Percentiles rank a stretch among this genome's conserved stretches.
phyloP scores from a whole-genome alignment of 73 alveolate genomes.

The Diophrys appendiculata region DNA sequence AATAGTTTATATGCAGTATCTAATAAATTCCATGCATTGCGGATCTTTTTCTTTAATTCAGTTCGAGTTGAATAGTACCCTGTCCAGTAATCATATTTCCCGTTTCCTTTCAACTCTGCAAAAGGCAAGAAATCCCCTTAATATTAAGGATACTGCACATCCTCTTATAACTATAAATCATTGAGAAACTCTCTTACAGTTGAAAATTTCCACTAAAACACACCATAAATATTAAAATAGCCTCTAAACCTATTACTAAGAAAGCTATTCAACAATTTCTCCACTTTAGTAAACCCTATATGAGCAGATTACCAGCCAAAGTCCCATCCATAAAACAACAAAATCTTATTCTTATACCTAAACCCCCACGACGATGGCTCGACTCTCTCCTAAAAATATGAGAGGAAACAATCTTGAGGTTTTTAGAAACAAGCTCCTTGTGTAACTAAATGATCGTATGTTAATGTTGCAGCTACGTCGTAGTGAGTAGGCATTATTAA shows the following conservation, averaged over 20 bases:
- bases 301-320: neutral
- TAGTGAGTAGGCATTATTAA: neutral
- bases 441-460: neutral
- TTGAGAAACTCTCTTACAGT: neutral
- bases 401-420: neutral
- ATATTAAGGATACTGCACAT: neutral
- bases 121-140: neutral
- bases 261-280: neutral
- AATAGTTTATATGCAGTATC: no score
- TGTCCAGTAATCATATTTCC: neutral
- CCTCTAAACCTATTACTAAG: neutral
- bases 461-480: neutral
- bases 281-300: neutral
- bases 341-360: neutral
- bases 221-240: neutral
- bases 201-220: neutral
- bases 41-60: no score
- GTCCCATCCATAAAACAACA: conserved; percentile 1
- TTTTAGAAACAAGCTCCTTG: neutral
- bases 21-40: neutral
- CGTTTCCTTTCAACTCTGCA: neutral
- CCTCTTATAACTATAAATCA: neutral
- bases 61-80: neutral
- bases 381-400: neutral
- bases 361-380: neutral